Conservation (phyloP, 2,329 filamentous ascomycete species). For the Epicoccum nigrum region DNA sequence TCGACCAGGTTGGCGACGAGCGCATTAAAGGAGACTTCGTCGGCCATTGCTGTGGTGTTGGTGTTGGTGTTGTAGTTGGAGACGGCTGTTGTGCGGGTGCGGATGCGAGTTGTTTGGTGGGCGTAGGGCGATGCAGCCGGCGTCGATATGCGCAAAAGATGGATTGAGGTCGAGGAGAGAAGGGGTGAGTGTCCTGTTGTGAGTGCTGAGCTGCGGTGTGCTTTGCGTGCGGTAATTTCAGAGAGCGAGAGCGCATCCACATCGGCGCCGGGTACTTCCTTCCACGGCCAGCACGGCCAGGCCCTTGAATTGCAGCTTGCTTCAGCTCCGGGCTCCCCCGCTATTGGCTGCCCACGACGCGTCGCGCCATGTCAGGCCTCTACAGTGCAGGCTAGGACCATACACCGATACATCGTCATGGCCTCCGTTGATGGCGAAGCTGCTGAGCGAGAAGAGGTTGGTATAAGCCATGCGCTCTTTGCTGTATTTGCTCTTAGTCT, state of each 20-base stretch:
- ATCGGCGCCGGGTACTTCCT: not conserved
- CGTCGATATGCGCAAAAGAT: not conserved
- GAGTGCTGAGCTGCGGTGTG: too few relatives aligned
- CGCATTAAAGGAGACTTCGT: slow-evolving; percentile 20
- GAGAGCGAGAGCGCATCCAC: too few relatives aligned
- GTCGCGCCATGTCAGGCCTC: slow-evolving; percentile 24
- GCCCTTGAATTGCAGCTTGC: too few relatives aligned
- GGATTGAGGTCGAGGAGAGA: not conserved
- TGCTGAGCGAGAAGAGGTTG: slow-evolving; percentile 42
- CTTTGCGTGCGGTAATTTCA: not conserved
- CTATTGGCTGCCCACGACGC: slow-evolving; percentile 22
- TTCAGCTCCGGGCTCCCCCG: slow-evolving; percentile 20
- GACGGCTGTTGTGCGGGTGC: not conserved
- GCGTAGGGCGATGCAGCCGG: not conserved
- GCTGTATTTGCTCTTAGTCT: not conserved
- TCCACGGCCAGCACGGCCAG: not conserved
- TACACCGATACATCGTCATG: slow-evolving; percentile 21
- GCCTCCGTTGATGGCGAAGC: slow-evolving; percentile 31
- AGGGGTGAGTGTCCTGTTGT: not conserved
- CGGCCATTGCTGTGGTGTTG: slow-evolving; percentile 19
- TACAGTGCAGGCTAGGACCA: not conserved
- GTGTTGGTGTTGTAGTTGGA: not conserved
- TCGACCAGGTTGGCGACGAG: slow-evolving; percentile 34
- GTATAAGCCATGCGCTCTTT: not conserved
- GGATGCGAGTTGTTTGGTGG: not conserved